phyloP scores from a whole-genome alignment of 805 yeast species.

The Candida nanaspora region DNA sequence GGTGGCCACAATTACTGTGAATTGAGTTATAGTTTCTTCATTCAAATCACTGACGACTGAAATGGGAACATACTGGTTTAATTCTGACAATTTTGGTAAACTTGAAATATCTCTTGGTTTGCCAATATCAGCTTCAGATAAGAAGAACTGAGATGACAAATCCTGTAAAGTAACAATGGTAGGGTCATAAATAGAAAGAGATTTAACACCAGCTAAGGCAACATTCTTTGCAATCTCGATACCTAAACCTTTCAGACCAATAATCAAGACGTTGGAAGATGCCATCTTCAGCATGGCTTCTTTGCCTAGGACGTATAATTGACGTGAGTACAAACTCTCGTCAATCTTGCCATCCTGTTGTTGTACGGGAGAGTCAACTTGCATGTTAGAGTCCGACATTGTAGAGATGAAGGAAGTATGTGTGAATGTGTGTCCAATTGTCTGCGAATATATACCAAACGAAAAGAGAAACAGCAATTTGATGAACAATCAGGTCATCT shows the following conservation, averaged over 20 bases:
- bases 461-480: too few species aligned
- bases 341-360: constrained; percentile 53
- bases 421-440: too few species aligned
- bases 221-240: constrained; percentile 95
- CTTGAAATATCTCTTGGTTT: constrained; percentile 67
- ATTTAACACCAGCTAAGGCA: constrained; percentile 95
- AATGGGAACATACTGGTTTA: constrained; percentile 88
- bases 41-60: constrained; percentile 51
- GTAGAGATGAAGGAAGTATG: neutral
- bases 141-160: constrained; percentile 84
- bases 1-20: constrained; percentile 82
- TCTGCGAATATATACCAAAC: neutral
- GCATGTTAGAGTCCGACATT: constrained; percentile 27
- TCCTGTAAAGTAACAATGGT: constrained; percentile 58
- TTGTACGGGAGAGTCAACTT: constrained; percentile 31
- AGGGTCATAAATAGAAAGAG: constrained; percentile 81
- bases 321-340: constrained; percentile 93
- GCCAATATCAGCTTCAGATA: constrained; percentile 68
- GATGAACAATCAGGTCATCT: too few species aligned
- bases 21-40: constrained; percentile 46
- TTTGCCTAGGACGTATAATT: constrained; percentile 90
- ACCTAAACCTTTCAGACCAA: constrained; percentile 91
- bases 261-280: constrained; percentile 79
- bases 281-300: constrained; percentile 99
- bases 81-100: constrained; percentile 63